Base-by-base conservation (phyloP, 108 stramenopile species). In the Phaeodactylum tricornutum region DNA sequence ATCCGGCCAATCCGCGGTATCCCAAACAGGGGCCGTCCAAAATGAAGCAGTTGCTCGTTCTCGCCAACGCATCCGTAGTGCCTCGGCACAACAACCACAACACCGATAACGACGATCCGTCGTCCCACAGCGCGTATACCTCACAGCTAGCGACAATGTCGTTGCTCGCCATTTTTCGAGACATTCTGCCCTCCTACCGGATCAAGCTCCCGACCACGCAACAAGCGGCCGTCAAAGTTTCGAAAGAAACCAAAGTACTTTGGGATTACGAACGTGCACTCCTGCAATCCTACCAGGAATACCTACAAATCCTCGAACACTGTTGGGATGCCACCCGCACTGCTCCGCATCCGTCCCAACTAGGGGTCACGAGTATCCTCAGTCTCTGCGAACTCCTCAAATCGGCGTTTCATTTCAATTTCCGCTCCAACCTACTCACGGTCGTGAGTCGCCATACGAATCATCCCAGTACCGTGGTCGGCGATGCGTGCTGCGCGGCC, bases 151-250 rank as follows among this genome's bases (percentile, higher is more conserved):
- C 84, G 0, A 49, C 94, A 19, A 41, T 93, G 43, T 92, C 90
- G 0, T 54, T 90, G 26, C 62, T 94, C 34, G 92, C 92, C 14
- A 77, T 97, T 8, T 94, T 92, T 45, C 71, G 76, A 55, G 96
- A 97, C 44, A 80, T 97, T 27, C 38, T 94, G 3, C 96, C 96
- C 9, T 62, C 72, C 8, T 94, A 95, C 58, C 74, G 94, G 19
- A 93, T 97, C 27, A 79, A 92, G 20, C 51, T 87, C n/a, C 92
- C 89, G 21, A 89, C 84, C 4, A 78, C 71, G 41, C 50, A 65
- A 0, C 94, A 94, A 59, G 57, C 67, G 61, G 62, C 78, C 6
- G 82, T 77, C 3, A 67, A 81, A 50, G 82, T 92, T 16, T 64
- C 74, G 43, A 93, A 93, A 61, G 96, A 95, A 38, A 87, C 84